These are phyloP conservation scores for Apostasia shenzhenica DNA, from an alignment of 106 monocot species.

Conservation along the genomic window DNA sequence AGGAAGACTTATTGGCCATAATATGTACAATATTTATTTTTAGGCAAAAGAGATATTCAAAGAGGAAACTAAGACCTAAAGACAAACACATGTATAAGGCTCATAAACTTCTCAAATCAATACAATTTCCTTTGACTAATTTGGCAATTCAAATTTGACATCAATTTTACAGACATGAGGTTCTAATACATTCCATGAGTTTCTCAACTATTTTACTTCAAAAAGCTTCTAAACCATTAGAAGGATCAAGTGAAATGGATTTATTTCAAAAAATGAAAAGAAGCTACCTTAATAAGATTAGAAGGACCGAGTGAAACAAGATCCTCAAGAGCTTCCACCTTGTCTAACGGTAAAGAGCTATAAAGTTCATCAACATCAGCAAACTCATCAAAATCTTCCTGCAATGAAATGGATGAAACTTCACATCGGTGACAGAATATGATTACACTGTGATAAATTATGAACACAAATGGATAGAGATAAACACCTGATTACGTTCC, in stretches of 20 bases:
- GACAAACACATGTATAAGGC: too few species aligned
- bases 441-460: neutral
- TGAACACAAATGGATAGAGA: neutral
- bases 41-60: too few species aligned
- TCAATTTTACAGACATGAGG: too few species aligned
- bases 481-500: slow-evolving; percentile 85
- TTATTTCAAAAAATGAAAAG: slow-evolving; percentile 9
- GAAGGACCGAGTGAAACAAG: slow-evolving; percentile 63
- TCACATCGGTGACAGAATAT: neutral
- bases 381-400: slow-evolving; percentile 96
- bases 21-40: too few species aligned
- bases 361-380: slow-evolving; percentile 90
- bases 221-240: too few species aligned
- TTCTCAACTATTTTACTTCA: too few species aligned
- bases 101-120: too few species aligned
- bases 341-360: slow-evolving; percentile 78
- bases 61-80: too few species aligned
- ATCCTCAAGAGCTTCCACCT: slow-evolving; percentile 97
- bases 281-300: slow-evolving; percentile 75
- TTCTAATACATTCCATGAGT: too few species aligned
- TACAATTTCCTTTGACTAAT: too few species aligned
- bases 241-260: neutral
- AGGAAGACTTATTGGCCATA: too few species aligned
- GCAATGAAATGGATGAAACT: slow-evolving; percentile 3
- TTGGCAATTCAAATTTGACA: too few species aligned